A percentile compares a stretch with the other conserved stretches of the same genome.
Conservation (phyloP, 2,329 filamentous ascomycete species). For the Nakataea oryzae region DNA sequence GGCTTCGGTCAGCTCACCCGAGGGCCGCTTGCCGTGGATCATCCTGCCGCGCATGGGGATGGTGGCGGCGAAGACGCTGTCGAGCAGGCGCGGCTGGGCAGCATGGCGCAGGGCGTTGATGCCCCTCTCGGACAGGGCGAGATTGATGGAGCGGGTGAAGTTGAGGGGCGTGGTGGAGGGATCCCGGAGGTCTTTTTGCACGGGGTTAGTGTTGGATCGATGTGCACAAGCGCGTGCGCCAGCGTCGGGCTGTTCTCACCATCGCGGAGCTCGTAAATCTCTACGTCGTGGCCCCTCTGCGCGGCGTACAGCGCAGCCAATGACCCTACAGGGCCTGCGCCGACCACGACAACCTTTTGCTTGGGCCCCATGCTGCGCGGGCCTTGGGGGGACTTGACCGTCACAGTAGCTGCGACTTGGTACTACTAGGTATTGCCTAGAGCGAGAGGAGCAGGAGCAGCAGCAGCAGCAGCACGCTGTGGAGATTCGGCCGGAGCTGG, state of each 20-base stretch:
- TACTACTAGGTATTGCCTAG: too few species aligned
- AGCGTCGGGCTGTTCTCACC: constrained; percentile 40
- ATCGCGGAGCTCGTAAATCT: constrained; percentile 85
- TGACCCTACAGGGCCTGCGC: constrained; percentile 87
- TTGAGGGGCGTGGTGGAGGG: constrained; percentile 76
- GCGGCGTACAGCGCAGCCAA: constrained; percentile 90
- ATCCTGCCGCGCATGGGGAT: constrained; percentile 95
- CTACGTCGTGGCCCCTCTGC: constrained; percentile 75
- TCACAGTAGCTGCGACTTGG: not conserved
- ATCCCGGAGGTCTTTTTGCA: constrained; percentile 66
- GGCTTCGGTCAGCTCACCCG: constrained; percentile 61
- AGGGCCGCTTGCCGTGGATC: constrained; percentile 67
- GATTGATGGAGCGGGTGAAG: constrained; percentile 97
- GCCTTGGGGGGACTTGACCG: not conserved
- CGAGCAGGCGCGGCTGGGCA: constrained; percentile 54
- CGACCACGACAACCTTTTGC: constrained; percentile 74
- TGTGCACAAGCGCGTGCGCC: not conserved
- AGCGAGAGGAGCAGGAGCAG: too few species aligned
- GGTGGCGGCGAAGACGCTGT: constrained; percentile 64
- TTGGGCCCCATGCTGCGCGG: constrained; percentile 19
- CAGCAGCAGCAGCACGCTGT: too few species aligned
- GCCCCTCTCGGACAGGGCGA: constrained; percentile 87
- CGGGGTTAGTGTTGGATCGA: not conserved
- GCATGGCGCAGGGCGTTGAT: constrained; percentile 77
- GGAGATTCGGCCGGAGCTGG: too few species aligned